Conservation (phyloP, 1,139 yeast genomes). For the Blastobotrys capitulatus region DNA sequence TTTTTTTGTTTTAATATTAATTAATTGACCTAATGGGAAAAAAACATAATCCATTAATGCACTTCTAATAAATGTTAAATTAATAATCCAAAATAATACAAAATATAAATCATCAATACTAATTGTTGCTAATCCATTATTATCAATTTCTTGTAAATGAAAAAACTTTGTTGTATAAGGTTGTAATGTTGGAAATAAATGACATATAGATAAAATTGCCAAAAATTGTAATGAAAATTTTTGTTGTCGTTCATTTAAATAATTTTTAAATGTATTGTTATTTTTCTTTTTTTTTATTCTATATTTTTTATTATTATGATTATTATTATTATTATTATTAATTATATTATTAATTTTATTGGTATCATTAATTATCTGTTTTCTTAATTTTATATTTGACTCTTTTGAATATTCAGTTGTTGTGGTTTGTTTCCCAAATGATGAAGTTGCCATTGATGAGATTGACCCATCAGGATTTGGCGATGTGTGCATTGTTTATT, state of each 20-base stretch:
- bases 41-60: constrained; percentile 53
- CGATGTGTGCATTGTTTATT: neutral
- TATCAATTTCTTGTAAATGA: constrained; percentile 23
- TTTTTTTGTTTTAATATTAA: constrained; percentile 42
- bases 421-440: neutral
- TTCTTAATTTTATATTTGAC: neutral
- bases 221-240: constrained; percentile 3
- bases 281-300: neutral
- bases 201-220: constrained; percentile 10
- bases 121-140: constrained; percentile 22
- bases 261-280: neutral
- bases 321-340: neutral
- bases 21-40: constrained; percentile 49
- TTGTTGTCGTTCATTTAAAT: constrained; percentile 8
- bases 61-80: constrained; percentile 56
- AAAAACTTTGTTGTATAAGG: constrained; percentile 24
- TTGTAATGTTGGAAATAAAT: constrained; percentile 20
- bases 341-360: neutral
- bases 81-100: constrained; percentile 51
- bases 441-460: neutral
- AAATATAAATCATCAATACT: constrained; percentile 45
- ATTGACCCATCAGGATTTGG: neutral
- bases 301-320: neutral
- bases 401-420: neutral
- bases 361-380: neutral